These are phyloP conservation scores for Vaccinium macrocarpon DNA, from an alignment of 148 eudicot species.

Conservation along the genomic window DNA sequence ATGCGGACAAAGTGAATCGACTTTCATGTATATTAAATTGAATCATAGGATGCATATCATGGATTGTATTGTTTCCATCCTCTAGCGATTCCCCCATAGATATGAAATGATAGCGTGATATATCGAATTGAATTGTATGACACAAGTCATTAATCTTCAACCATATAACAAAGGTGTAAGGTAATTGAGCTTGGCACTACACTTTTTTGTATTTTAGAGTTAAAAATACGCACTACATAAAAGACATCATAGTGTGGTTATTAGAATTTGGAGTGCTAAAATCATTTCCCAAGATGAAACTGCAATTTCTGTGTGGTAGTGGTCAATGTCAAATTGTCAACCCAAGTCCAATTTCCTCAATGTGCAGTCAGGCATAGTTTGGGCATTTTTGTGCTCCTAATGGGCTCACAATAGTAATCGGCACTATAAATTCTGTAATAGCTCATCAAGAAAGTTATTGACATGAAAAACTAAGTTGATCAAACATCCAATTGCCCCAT, in stretches of 20 bases:
- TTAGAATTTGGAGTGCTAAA: no score
- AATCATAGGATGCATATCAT: not conserved
- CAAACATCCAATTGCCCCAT: not conserved
- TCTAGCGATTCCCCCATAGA: not conserved
- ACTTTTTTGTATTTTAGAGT: no score
- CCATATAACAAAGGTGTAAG: no score
- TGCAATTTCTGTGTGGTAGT: not conserved
- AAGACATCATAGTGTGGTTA: no score
- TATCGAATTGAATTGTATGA: not conserved
- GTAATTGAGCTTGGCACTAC: no score
- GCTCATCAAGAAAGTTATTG: not conserved
- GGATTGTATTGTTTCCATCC: not conserved
- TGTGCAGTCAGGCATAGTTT: not conserved
- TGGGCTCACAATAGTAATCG: not conserved
- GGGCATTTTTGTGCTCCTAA: not conserved
- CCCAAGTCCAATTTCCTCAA: not conserved
- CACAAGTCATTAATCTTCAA: no score
- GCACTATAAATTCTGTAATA: not conserved
- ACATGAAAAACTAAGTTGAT: not conserved
- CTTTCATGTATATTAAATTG: not conserved
- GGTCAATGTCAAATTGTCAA: not conserved
- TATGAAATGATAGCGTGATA: not conserved
- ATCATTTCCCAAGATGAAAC: not conserved
- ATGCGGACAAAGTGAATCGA: not conserved
- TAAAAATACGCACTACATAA: no score